Base-by-base conservation (phyloP, 2,329 filamentous ascomycete species). In the Rhynchosporium graminicola region DNA sequence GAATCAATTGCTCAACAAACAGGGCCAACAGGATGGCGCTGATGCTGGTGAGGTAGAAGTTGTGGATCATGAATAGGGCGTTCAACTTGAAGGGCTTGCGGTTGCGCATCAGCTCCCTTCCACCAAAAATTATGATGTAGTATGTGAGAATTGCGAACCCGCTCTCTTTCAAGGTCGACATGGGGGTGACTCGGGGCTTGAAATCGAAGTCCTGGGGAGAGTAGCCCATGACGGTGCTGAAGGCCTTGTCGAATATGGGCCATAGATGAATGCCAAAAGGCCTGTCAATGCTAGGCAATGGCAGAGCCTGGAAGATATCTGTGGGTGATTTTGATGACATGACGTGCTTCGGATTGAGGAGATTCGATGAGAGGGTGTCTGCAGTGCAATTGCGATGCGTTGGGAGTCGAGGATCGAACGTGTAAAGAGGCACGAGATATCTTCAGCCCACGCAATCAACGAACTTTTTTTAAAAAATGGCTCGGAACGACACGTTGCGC, bases 91-190 rank as follows among this genome's bases (percentile, higher is more conserved):
- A 89, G 28, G 94, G 83, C 75, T 88, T 83, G 67, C 91, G 86
- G 74, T 90, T 88, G 79, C 91, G 91, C 95, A 99, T 98, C 72
- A 92, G 76, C 79, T 96, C 91, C 68, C 94, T 86, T 64, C 94
- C 95, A 67, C 93, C 93, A 70, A 98, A 96, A 74, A 98, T 95
- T 79, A 97, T 82, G 70, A 90, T 80, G 78, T 98, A 98, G 87
- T 98, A 99, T 76, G 90, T 80, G 74, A 92, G 80, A 71, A 97
- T 88, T 76, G 92, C 89, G 70, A 90, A 85, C 63, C 86, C 85
- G 56, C 91, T 94, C 78, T 91, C 87, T 77, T 89, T 89, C 73
- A 97, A 81, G 3, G 93, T 97, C 60, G 93, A 97, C 84, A 98
- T 89, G 65, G 92, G 90, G 36, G 93, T 97, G 77, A 87, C 80